Evolutionary conservation across 2,329 filamentous ascomycete genomes (phyloP).

Genomic region (Aspergillus neoniger): DNA sequence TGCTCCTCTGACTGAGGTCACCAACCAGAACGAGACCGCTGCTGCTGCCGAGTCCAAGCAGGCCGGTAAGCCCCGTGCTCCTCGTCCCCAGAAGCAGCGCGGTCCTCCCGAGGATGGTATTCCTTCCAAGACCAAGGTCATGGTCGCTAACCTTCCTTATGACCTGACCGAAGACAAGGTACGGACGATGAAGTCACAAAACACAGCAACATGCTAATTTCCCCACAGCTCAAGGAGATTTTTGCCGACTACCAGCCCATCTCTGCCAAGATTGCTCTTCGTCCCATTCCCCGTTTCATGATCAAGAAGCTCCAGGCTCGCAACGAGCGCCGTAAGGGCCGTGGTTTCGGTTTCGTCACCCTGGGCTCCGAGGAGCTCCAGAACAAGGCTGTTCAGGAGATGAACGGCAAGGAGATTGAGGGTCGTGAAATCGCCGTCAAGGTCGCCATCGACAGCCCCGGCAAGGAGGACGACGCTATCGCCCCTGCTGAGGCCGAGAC

Average conservation of each 20-base stretch:
- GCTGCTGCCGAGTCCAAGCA: constrained; percentile 49
- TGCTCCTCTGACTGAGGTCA: constrained; percentile 24
- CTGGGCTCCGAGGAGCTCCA: constrained; percentile 93
- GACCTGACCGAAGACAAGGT: constrained; percentile 98
- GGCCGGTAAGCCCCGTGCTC: constrained; percentile 44
- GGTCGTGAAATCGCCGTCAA: constrained; percentile 99
- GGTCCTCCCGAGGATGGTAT: constrained; percentile 96
- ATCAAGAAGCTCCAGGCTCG: constrained; percentile 99
- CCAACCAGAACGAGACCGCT: constrained; percentile 22
- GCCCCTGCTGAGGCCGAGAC: constrained; percentile 49
- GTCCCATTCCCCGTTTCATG: constrained; percentile 99
- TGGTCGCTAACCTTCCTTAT: constrained; percentile 99
- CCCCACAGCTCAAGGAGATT: constrained; percentile 85
- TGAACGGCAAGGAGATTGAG: constrained; percentile 99
- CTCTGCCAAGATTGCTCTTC: constrained; percentile 97
- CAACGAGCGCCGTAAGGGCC: constrained; percentile 97
- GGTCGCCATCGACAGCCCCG: constrained; percentile 98
- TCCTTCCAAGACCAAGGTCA: constrained; percentile 99
- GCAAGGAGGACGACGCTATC: constrained; percentile 86
- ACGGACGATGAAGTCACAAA: constrained; percentile 32
- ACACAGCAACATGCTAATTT: constrained; percentile 28
- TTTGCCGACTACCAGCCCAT: constrained; percentile 89
- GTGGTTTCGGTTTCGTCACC: constrained; percentile 97
- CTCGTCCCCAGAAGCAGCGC: constrained; percentile 72
- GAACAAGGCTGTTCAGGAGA: constrained; percentile 94